Conservation (phyloP, 2,329 filamentous ascomycete species). For the Monosporascus sp. region DNA sequence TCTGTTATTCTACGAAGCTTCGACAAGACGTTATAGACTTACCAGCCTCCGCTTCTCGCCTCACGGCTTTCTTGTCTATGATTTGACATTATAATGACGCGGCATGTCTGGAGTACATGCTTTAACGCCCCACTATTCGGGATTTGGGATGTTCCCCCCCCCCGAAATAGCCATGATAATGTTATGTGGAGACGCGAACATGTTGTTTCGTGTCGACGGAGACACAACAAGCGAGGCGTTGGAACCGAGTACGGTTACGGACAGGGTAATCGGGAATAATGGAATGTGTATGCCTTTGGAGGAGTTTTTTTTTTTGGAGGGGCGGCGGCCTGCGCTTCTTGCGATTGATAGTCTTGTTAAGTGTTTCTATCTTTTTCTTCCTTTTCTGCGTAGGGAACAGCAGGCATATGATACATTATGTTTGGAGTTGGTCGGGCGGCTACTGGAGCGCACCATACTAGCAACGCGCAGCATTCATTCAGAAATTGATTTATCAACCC, state of each 20-base stretch:
- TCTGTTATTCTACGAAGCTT: slow-evolving; percentile 3
- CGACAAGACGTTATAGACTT: slow-evolving; percentile 14
- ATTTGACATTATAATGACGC: slow-evolving; percentile 21
- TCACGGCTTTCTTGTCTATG: slow-evolving; percentile 27
- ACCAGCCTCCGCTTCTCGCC: slow-evolving; percentile 15
- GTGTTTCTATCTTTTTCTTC: background rate
- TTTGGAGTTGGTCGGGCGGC: background rate
- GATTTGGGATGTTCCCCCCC: slow-evolving; percentile 11
- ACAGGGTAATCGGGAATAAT: background rate
- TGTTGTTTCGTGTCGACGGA: background rate
- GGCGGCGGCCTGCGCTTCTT: background rate
- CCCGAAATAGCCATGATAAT: slow-evolving; percentile 3
- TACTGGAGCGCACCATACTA: background rate
- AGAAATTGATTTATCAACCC: too few species aligned
- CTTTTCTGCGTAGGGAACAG: background rate
- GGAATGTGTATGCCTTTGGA: background rate
- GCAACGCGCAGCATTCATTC: background rate
- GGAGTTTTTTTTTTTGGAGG: background rate
- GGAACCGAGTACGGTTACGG: background rate
- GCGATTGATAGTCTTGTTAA: background rate
- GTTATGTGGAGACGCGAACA: slow-evolving; percentile 1
- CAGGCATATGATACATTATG: background rate
- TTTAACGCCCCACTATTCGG: slow-evolving; percentile 12
- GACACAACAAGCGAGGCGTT: background rate
- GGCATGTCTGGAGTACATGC: slow-evolving; percentile 18